Conservation (phyloP, 345 rosid genomes). For the Eucalyptus polybractea region DNA sequence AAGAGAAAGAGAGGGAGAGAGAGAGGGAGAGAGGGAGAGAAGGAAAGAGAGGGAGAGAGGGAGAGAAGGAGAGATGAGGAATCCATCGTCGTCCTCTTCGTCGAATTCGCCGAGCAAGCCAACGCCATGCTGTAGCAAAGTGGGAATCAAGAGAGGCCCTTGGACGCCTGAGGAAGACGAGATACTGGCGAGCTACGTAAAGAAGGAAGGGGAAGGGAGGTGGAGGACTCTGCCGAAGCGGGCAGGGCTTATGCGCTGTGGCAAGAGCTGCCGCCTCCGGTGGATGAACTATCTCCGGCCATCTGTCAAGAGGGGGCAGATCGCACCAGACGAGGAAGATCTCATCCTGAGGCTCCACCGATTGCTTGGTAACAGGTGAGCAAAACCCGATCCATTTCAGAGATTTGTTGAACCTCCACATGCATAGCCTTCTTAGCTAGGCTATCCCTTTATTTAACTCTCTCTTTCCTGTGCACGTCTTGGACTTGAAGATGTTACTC, state of each 20-base stretch:
- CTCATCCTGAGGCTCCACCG: conserved; percentile 88
- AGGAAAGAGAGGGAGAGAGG: background rate
- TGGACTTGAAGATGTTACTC: background rate
- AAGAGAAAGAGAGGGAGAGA: background rate
- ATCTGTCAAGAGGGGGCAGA: conserved; percentile 55
- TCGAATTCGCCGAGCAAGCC: background rate
- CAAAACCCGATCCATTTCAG: background rate
- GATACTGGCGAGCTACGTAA: conserved; percentile 36
- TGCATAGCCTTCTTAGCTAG: background rate
- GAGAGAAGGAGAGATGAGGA: background rate
- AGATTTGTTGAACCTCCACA: background rate
- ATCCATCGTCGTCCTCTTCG: background rate
- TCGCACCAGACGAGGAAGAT: conserved; percentile 74
- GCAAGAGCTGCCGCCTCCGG: conserved; percentile 82
- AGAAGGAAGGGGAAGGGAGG: conserved; percentile 67
- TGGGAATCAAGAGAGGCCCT: conserved; percentile 71
- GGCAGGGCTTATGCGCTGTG: conserved; percentile 73
- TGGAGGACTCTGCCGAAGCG: conserved; percentile 73
- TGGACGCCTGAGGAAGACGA: conserved; percentile 84
- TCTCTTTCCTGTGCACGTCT: background rate
- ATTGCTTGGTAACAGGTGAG: conserved; percentile 43
- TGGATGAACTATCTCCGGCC: conserved; percentile 95
- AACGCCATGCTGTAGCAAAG: conserved; percentile 56
- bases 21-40: background rate
- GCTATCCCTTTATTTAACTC: background rate